Conservation (phyloP, 495 filamentous ascomycete genomes). For the Aspergillus nidulans region DNA sequence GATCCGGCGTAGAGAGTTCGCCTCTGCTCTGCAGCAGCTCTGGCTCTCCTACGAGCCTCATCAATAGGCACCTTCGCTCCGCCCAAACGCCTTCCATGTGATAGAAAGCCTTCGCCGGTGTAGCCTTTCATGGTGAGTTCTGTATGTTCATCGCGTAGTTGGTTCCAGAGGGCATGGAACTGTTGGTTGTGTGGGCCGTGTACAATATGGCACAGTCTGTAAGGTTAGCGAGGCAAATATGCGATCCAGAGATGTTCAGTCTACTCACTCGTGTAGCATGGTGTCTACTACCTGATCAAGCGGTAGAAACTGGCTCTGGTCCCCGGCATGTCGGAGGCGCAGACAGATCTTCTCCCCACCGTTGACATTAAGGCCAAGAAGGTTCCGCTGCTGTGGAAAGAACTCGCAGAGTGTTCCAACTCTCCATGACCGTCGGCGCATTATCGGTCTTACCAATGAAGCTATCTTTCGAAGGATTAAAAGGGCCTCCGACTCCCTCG, state of each 20-base stretch:
- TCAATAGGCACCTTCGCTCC: slow-evolving; percentile 60
- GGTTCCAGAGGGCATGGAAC: slow-evolving; percentile 83
- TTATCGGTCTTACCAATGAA: slow-evolving; percentile 90
- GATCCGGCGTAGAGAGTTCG: slow-evolving; percentile 55
- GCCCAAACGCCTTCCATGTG: slow-evolving; percentile 68
- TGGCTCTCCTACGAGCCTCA: slow-evolving; percentile 72
- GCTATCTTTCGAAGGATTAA: slow-evolving; percentile 77
- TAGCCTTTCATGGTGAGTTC: slow-evolving; percentile 74
- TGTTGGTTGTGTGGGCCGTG: slow-evolving; percentile 76
- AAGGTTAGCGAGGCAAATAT: slow-evolving; percentile 11
- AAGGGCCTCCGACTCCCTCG: slow-evolving; percentile 74
- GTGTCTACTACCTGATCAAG: slow-evolving; percentile 79
- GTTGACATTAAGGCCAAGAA: slow-evolving; percentile 81
- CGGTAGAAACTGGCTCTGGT: slow-evolving; percentile 74
- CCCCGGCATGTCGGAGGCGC: slow-evolving; percentile 71
- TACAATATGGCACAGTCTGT: slow-evolving; percentile 74
- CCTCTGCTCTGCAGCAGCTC: slow-evolving; percentile 71
- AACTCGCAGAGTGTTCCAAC: slow-evolving; percentile 82
- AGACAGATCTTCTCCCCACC: slow-evolving; percentile 74
- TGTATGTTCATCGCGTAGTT: slow-evolving; percentile 81
- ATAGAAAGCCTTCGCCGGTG: slow-evolving; percentile 86
- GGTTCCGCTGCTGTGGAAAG: slow-evolving; percentile 66
- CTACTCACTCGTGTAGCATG: slow-evolving; percentile 83
- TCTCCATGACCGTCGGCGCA: slow-evolving; percentile 78
- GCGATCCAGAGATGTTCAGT: neutral